phyloP scores from a whole-genome alignment of 2,329 filamentous ascomycete species.

The Fusarium sp. region DNA sequence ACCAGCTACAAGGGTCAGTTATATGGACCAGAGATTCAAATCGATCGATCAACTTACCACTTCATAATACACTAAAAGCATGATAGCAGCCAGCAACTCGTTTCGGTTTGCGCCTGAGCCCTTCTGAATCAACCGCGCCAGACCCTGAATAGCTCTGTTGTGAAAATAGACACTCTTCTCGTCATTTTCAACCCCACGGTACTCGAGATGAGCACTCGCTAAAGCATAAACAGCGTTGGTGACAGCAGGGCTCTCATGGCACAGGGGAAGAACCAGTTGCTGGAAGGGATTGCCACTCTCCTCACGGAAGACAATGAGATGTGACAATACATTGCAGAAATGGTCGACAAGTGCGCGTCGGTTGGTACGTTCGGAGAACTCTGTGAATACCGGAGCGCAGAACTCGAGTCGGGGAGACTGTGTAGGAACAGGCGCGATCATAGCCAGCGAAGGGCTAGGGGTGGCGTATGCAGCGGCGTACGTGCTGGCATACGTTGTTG shows the following conservation, averaged over 20 bases:
- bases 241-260: conserved; percentile 65
- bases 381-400: conserved; percentile 61
- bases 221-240: conserved; percentile 88
- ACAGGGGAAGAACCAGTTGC: conserved; percentile 69
- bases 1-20: conserved; percentile 59
- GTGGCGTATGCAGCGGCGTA: conserved; percentile 27
- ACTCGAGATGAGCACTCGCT: conserved; percentile 84
- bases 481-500: conserved; percentile 26
- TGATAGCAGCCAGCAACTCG: conserved; percentile 68
- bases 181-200: conserved; percentile 60
- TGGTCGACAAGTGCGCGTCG: conserved; percentile 67
- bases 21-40: background rate
- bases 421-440: conserved; percentile 37
- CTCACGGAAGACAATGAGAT: conserved; percentile 72
- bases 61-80: conserved; percentile 71
- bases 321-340: conserved; percentile 71
- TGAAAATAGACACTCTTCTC: conserved; percentile 69
- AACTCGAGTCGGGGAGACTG: conserved; percentile 59
- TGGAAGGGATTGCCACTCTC: conserved; percentile 71
- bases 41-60: conserved; percentile 56
- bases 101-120: conserved; percentile 61
- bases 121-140: conserved; percentile 65
- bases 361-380: conserved; percentile 64
- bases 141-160: conserved; percentile 65
- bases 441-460: conserved; percentile 38